phyloP scores from a whole-genome alignment of 2,329 filamentous ascomycete genomes.

The Hymenoscyphus scutula region DNA sequence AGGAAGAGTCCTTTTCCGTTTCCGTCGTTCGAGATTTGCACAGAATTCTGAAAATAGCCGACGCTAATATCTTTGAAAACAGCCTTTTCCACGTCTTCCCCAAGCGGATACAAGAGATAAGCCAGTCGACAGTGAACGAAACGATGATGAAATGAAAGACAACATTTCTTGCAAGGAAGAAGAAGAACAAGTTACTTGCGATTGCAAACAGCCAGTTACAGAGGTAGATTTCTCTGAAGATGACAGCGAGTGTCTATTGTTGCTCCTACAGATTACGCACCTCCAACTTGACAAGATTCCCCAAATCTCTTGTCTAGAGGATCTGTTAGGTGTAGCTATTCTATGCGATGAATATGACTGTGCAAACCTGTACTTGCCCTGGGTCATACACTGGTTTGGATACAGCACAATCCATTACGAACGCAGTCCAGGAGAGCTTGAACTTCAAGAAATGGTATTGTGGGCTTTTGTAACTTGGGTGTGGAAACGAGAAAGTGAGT shows the following conservation, averaged over 20 bases:
- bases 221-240: neutral
- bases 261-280: neutral
- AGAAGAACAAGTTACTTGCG: neutral
- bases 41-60: too few species aligned
- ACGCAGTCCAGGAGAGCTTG: neutral
- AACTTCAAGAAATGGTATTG: neutral
- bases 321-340: neutral
- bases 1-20: too few species aligned
- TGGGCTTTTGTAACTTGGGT: neutral
- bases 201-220: neutral
- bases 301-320: neutral
- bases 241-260: neutral
- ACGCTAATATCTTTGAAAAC: too few species aligned
- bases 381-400: neutral
- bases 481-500: neutral
- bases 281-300: neutral
- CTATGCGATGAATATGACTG: neutral
- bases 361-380: neutral
- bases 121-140: too few species aligned
- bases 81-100: neutral
- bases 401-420: neutral
- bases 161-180: too few species aligned
- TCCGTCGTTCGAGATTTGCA: too few species aligned
- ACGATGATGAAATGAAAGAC: too few species aligned
- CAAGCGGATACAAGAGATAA: neutral